These are phyloP conservation scores for Phlyctochytrium arcticum DNA, from an alignment of 192 early-diverging fungal genomes.

Conservation along the genomic window DNA sequence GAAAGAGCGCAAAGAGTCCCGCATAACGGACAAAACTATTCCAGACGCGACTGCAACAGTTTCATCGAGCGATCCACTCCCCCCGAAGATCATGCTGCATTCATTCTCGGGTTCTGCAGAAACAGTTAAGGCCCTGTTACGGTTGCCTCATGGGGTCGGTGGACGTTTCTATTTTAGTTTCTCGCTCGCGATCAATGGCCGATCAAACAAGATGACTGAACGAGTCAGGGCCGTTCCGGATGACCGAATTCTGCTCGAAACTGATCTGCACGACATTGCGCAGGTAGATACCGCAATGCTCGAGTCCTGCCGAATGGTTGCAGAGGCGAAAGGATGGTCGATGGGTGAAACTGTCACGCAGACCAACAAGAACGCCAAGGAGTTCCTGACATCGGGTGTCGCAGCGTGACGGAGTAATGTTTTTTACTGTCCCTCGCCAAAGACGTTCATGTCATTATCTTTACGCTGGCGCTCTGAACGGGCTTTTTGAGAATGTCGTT, in stretches of 20 bases:
- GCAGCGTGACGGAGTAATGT: neutral
- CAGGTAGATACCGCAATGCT: conserved; percentile 52
- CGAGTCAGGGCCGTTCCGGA: conserved; percentile 71
- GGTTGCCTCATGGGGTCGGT: conserved; percentile 28
- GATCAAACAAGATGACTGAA: conserved; percentile 53
- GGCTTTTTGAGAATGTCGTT: neutral
- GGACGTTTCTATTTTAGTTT: conserved; percentile 71
- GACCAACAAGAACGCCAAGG: conserved; percentile 47
- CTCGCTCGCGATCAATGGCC: conserved; percentile 70
- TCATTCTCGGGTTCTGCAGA: conserved; percentile 80
- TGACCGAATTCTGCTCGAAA: conserved; percentile 76
- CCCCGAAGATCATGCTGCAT: conserved; percentile 69
- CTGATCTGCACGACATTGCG: conserved; percentile 63
- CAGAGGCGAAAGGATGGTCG: conserved; percentile 58
- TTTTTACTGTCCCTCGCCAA: neutral
- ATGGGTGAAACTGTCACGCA: conserved; percentile 40
- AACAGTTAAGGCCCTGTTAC: conserved; percentile 50
- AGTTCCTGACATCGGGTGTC: conserved; percentile 22
- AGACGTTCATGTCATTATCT: neutral
- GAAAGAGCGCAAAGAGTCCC: conserved; percentile 6
- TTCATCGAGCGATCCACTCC: neutral
- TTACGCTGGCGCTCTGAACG: neutral
- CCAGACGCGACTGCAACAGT: neutral
- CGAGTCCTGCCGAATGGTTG: conserved; percentile 51
- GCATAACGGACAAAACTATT: neutral